Conservation (phyloP, 148 eudicot species). For the Rhododendron molle region DNA sequence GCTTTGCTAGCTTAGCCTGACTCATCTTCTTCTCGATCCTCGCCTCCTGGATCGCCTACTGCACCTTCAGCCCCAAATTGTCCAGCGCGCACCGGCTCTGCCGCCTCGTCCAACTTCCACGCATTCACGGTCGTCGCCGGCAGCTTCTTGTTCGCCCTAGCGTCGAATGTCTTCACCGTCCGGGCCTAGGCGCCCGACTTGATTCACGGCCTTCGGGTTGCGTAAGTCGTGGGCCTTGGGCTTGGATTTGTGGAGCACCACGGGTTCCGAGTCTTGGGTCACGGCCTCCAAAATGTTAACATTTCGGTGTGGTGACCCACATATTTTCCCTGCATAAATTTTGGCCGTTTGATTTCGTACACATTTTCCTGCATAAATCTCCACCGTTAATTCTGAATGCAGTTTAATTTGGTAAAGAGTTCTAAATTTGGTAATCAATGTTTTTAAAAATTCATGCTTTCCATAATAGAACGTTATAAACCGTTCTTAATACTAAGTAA, state of each 20-base stretch:
- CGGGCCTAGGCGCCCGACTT: slow-evolving; percentile 49
- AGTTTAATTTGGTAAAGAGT: too few species aligned
- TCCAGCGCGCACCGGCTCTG: slow-evolving; percentile 51
- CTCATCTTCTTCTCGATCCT: slow-evolving; percentile 72
- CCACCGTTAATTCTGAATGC: too few species aligned
- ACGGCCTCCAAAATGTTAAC: slow-evolving; percentile 1
- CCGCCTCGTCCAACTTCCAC: slow-evolving; percentile 63
- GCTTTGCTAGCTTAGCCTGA: slow-evolving; percentile 59
- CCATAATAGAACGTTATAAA: too few species aligned
- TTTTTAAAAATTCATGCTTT: too few species aligned
- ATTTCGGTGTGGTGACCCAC: too few species aligned
- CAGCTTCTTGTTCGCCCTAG: slow-evolving; percentile 48
- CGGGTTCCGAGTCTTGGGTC: slow-evolving; percentile 71
- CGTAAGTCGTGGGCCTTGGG: slow-evolving; percentile 23
- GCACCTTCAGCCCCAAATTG: slow-evolving; percentile 40
- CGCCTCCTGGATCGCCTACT: slow-evolving; percentile 62
- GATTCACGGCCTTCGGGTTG: slow-evolving; percentile 28
- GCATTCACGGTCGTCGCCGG: slow-evolving; percentile 27
- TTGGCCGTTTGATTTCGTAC: too few species aligned
- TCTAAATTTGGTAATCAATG: too few species aligned
- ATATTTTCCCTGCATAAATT: too few species aligned
- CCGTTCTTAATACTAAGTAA: too few species aligned
- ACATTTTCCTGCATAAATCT: too few species aligned
- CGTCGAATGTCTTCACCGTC: slow-evolving; percentile 51
- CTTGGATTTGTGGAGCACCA: slow-evolving; percentile 50